Conservation (phyloP, 768 basidiomycete species). For the Rhodotorula kratochvilovae region DNA sequence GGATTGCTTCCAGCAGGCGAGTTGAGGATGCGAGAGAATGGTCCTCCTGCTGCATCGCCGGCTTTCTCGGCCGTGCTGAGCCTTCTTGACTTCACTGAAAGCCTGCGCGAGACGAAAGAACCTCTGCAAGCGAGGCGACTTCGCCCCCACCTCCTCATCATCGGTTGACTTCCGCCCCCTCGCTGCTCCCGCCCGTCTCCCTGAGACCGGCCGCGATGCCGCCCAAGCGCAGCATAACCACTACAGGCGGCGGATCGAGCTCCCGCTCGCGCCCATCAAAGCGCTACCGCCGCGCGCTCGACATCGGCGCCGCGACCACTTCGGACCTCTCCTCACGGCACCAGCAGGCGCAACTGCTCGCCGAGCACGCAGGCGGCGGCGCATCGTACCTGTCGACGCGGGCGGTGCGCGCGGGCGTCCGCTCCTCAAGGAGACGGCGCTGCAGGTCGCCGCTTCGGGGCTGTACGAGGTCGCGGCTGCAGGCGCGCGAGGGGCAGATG, state of each 20-base stretch:
- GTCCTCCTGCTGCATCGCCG: too few species aligned
- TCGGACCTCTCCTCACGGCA: slow-evolving; percentile 5
- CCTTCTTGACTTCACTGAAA: background rate
- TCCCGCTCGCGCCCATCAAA: slow-evolving; percentile 1
- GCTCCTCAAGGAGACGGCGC: background rate
- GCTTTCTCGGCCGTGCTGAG: too few species aligned
- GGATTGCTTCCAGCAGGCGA: too few species aligned
- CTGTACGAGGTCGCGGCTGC: slow-evolving; percentile 7
- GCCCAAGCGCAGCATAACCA: slow-evolving; percentile 14
- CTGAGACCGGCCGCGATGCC: background rate
- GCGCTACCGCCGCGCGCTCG: slow-evolving; percentile 6
- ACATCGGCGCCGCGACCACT: background rate
- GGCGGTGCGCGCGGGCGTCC: background rate
- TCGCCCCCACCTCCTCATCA: too few species aligned
- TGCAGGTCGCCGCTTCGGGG: slow-evolving; percentile 2
- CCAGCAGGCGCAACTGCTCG: slow-evolving; percentile 1
- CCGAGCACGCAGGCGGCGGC: slow-evolving; percentile 25
- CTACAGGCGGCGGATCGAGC: background rate
- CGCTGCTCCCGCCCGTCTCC: background rate
- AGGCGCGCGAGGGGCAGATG: background rate
- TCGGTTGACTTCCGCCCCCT: background rate
- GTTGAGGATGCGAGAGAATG: too few species aligned
- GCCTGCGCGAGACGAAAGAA: too few species aligned
- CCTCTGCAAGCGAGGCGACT: too few species aligned
- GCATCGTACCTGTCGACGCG: slow-evolving; percentile 8